phyloP scores from a whole-genome alignment of 164 flowering plant species.

The Aristolochia californica region DNA sequence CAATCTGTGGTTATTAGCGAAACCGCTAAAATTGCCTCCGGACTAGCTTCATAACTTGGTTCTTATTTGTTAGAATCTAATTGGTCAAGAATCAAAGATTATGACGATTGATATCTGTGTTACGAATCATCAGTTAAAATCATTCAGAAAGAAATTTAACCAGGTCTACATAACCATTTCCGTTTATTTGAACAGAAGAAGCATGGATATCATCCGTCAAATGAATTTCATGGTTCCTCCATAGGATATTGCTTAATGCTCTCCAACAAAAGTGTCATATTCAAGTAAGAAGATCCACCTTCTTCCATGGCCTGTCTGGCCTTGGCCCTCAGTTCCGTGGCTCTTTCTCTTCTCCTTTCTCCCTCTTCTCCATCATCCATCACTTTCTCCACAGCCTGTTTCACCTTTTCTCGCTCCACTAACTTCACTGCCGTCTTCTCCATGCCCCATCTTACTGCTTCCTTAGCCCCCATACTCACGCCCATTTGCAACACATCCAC shows the following conservation, averaged over 20 bases:
- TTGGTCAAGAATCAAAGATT: no score
- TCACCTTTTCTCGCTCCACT: slow-evolving; percentile 15
- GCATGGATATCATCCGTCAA: no score
- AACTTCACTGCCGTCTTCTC: slow-evolving; percentile 18
- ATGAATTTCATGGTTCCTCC: no score
- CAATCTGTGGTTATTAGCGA: no score
- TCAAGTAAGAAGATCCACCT: slow-evolving; percentile 42
- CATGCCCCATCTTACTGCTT: slow-evolving; percentile 24
- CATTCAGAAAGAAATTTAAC: no score
- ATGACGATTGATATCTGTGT: no score
- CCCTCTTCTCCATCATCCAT: slow-evolving; percentile 34
- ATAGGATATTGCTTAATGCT: slow-evolving; percentile 17
- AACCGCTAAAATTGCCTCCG: no score
- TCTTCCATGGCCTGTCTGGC: slow-evolving; percentile 30
- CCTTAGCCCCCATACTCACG: slow-evolving; percentile 29
- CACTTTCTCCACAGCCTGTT: slow-evolving; percentile 22
- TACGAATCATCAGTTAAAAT: no score
- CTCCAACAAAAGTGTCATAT: slow-evolving; percentile 25
- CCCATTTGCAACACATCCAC: slow-evolving; percentile 33
- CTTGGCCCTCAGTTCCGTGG: slow-evolving; percentile 21
- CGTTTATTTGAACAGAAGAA: no score
- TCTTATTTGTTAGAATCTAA: no score
- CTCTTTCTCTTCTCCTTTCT: slow-evolving; percentile 23
- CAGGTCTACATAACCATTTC: no score
- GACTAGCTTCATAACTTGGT: no score